Base-by-base conservation (phyloP, 176 grass and related monocot species). In the Paspalum vaginatum region DNA sequence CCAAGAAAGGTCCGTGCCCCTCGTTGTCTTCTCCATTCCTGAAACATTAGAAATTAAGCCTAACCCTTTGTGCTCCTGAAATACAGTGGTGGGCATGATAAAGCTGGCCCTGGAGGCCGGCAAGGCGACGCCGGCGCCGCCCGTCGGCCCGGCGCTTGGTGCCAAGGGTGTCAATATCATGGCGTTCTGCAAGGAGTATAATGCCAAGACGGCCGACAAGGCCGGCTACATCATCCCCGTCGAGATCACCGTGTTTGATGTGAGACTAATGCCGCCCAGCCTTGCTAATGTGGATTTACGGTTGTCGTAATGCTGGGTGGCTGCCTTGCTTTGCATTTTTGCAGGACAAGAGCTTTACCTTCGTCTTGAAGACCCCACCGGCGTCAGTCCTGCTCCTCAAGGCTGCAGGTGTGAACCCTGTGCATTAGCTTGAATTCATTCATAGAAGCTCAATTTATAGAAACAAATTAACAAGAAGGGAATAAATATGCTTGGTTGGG, bases 211-310 rank as follows among this genome's bases (percentile, higher is more conserved):
- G 26, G 92, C 96, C 4, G 96, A 98, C 12, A 98, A 98, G 75
- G 26, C 96, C 8, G 96, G 96, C 22, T 98, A 95, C 86, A 86
- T 98, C 37, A 98, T 98, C 74, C 96, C 96, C 67, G 96, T 95
- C 54, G 96, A 98, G 85, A 98, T 98, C 87, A 98, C 96, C 38
- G 96, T 98, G 70, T 98, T 87, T 65, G 96, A 98, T 91, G 95
- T 98, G 52, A 88, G 88, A 71, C 54, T 78, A 18, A n/a, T 3
- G 46, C 25, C 15, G 37, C 57, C 11, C 11, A 22, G 64, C 53
- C 48, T 3, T 58, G 25, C 50, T 77, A 77, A 45, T 58, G 42
- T 70, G 48, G 20, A 22, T 21, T 27, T 32, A 54, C 53, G 11
- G 0, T 51, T 20, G n/a, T 47, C 9, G 10, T 51, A 18, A 46